A percentile compares a stretch with the other conserved stretches of the same genome.
phyloP scores from a whole-genome alignment of 192 early-diverging fungal species.

The Gaertneriomyces sp. region DNA sequence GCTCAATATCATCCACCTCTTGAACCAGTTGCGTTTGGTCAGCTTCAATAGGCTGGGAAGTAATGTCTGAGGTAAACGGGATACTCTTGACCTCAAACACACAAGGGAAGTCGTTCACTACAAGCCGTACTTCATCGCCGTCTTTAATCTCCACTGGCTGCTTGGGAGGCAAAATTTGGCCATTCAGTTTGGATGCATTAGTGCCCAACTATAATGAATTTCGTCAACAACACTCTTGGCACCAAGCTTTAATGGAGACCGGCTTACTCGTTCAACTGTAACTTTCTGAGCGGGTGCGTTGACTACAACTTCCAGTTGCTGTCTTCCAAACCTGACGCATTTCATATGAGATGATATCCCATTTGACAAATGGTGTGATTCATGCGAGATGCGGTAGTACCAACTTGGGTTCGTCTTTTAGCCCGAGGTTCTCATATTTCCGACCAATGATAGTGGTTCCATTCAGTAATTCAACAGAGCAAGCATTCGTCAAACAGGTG shows the following conservation, averaged over 20 bases:
- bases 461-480: not conserved
- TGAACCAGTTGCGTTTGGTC: not conserved
- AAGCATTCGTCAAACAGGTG: constrained; percentile 1
- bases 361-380: not conserved
- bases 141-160: not conserved
- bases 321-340: constrained; percentile 18
- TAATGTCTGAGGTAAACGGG: constrained; percentile 15
- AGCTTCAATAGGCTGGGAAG: not conserved
- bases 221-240: not conserved
- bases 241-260: not conserved
- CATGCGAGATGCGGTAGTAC: not conserved
- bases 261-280: constrained; percentile 23
- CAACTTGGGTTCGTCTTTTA: constrained; percentile 16
- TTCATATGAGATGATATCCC: not conserved
- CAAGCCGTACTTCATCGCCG: constrained; percentile 13
- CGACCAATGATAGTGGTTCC: constrained; percentile 22
- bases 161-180: constrained; percentile 1
- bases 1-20: constrained; percentile 7
- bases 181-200: constrained; percentile 22
- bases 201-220: constrained; percentile 19
- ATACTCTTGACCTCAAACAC: constrained; percentile 4
- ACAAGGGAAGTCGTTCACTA: constrained; percentile 6
- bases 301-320: constrained; percentile 16
- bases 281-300: constrained; percentile 3
- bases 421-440: constrained; percentile 9